Conservation (phyloP, 2,329 filamentous ascomycete species). For the Chaetomiaceae sp. region DNA sequence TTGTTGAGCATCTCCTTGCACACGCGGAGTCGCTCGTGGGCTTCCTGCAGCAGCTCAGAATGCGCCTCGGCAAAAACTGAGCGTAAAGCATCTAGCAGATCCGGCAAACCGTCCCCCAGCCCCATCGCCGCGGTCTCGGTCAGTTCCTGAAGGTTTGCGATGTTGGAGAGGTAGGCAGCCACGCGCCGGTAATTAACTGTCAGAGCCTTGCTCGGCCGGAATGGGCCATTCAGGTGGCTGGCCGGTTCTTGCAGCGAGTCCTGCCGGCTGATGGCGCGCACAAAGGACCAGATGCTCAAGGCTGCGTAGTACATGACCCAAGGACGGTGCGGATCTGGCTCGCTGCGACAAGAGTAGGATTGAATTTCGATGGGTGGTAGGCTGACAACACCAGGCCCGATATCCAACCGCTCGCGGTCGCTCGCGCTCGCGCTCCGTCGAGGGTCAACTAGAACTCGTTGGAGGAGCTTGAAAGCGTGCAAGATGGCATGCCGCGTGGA, state of each 20-base stretch:
- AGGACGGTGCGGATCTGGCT: constrained; percentile 77
- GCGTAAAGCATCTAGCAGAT: constrained; percentile 42
- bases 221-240: constrained; percentile 51
- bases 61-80: constrained; percentile 42
- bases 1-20: constrained; percentile 54
- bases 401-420: constrained; percentile 21
- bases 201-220: constrained; percentile 36
- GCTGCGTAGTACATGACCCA: constrained; percentile 90
- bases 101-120: constrained; percentile 53
- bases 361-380: constrained; percentile 38
- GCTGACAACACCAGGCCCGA: constrained; percentile 25
- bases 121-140: constrained; percentile 62
- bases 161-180: constrained; percentile 49
- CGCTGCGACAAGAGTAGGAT: constrained; percentile 68
- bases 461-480: constrained; percentile 77
- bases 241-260: constrained; percentile 45
- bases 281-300: constrained; percentile 83
- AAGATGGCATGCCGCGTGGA: constrained; percentile 77
- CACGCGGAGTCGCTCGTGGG: constrained; percentile 62
- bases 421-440: constrained; percentile 30
- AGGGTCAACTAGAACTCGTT: constrained; percentile 63
- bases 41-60: constrained; percentile 73
- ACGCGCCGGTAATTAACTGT: constrained; percentile 33
- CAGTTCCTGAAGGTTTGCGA: constrained; percentile 67
- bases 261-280: constrained; percentile 66